These are phyloP conservation scores for Penicillium soppii DNA, from an alignment of 495 filamentous ascomycete genomes.

Conservation along the genomic window DNA sequence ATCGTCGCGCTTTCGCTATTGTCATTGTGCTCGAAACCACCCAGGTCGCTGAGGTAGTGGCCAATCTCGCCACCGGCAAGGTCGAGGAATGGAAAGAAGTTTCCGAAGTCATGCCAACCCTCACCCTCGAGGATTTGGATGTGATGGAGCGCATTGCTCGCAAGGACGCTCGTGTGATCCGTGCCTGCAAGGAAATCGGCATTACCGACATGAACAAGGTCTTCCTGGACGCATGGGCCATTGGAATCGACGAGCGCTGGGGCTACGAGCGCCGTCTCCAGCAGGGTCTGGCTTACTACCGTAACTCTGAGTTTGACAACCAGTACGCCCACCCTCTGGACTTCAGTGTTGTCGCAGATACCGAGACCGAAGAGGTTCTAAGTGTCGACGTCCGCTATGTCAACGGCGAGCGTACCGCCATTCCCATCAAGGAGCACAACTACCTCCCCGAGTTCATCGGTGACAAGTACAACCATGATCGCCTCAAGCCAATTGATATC, in stretches of 20 bases:
- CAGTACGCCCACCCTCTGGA: conserved; percentile 42
- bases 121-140: conserved; percentile 86
- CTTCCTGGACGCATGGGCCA: conserved; percentile 64
- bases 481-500: conserved; percentile 41
- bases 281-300: conserved; percentile 42
- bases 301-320: conserved; percentile 47
- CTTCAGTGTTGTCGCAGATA: conserved; percentile 45
- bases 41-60: conserved; percentile 70
- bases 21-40: conserved; percentile 27
- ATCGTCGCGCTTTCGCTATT: conserved; percentile 35
- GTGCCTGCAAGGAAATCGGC: conserved; percentile 79
- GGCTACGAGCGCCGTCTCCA: conserved; percentile 39
- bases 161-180: conserved; percentile 77
- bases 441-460: conserved; percentile 45
- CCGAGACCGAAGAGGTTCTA: conserved; percentile 90
- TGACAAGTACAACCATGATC: conserved; percentile 34
- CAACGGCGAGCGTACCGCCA: conserved; percentile 60
- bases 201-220: conserved; percentile 86
- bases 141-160: conserved; percentile 75
- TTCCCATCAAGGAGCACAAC: conserved; percentile 53
- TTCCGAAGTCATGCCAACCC: conserved; percentile 76
- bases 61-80: conserved; percentile 65
- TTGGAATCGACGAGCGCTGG: conserved; percentile 41
- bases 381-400: conserved; percentile 89
- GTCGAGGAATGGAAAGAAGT: conserved; percentile 70